A percentile compares a stretch with the other conserved stretches of the same genome.
phyloP scores from a whole-genome alignment of 2,329 filamentous ascomycete species.

The Cryphonectria carpinicola region DNA sequence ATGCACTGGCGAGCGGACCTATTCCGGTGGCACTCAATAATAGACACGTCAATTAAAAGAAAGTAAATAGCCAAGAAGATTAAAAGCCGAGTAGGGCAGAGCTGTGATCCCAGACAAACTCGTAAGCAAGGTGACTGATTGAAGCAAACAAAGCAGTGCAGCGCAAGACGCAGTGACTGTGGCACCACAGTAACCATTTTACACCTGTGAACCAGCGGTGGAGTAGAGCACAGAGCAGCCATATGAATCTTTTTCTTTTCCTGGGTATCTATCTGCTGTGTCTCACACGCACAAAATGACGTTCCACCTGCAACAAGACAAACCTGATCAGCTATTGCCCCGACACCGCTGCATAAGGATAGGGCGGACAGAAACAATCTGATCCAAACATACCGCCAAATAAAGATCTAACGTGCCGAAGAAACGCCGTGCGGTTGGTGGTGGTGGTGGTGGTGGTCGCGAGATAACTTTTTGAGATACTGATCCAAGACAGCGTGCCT shows the following conservation, averaged over 20 bases:
- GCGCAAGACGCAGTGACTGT: neutral
- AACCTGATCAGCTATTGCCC: slow-evolving; percentile 19
- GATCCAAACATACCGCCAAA: slow-evolving; percentile 5
- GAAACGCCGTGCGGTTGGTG: slow-evolving; percentile 13
- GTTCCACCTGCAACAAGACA: slow-evolving; percentile 7
- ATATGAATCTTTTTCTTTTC: slow-evolving; percentile 9
- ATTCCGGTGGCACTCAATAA: neutral
- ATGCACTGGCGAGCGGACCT: neutral
- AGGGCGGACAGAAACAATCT: slow-evolving; percentile 2
- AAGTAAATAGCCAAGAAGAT: neutral
- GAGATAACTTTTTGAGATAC: slow-evolving; percentile 1
- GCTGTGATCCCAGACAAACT: neutral
- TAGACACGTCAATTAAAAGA: no score
- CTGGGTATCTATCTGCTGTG: slow-evolving; percentile 24
- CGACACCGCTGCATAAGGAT: slow-evolving; percentile 4
- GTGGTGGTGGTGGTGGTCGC: neutral
- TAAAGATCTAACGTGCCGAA: slow-evolving; percentile 8
- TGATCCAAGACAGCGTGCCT: slow-evolving; percentile 4
- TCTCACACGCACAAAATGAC: slow-evolving; percentile 11
- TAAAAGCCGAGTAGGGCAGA: neutral
- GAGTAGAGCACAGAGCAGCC: neutral
- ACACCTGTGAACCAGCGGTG: neutral
- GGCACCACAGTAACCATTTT: neutral
- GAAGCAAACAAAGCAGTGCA: neutral
- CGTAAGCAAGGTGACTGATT: neutral